Evolutionary conservation across 2,329 filamentous ascomycete species (phyloP), one percentile per base, ranked within the genome.

Genomic region (Colletotrichum australisinense): DNA sequence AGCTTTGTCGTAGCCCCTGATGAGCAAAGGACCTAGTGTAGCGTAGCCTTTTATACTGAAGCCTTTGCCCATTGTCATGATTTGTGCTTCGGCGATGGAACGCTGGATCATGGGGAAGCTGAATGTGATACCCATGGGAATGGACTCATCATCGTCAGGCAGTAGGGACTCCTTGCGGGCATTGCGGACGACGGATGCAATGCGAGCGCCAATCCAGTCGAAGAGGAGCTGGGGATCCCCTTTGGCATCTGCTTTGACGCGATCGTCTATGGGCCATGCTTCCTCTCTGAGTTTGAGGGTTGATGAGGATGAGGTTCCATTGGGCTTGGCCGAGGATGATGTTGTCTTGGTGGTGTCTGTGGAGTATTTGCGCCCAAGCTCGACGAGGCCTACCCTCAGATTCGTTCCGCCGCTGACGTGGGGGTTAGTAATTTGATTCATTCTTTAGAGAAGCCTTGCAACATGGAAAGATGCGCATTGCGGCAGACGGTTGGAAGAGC

Each of bases 131-230:
- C 92, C 92, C 76, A 93, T 85, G 6, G 90, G 86, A n/a, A 93
- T n/a, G 42, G 42, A 81, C 65, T 87, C 84, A 32, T 84, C 81
- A 72, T 84, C 81, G 59, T 75, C 81, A 52, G 83, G 78, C 56
- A 90, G 81, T 8, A 46, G 78, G 71, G 87, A 83, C 16, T 79
- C 77, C 5, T 84, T 78, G 73, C 87, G 86, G 8, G 88, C 91
- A 74, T 91, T 88, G 38, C 84, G 84, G 19, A 96, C 91, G 4
- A 95, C 93, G 73, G 93, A 87, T 16, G 93, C 93, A 76, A 97
- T 94, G 78, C 92, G 93, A 77, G 89, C 86, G 30, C 94, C 94
- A 76, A 97, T 94, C 94, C 94, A 97, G n/a, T 88, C 83, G 80
- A 97, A 97, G 2, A 96, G 84, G 70, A 92, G 91, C 69, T 94